Evolutionary conservation across 1,284 basidiomycete species (phyloP).

Genomic region (Puccinia coronata): DNA sequence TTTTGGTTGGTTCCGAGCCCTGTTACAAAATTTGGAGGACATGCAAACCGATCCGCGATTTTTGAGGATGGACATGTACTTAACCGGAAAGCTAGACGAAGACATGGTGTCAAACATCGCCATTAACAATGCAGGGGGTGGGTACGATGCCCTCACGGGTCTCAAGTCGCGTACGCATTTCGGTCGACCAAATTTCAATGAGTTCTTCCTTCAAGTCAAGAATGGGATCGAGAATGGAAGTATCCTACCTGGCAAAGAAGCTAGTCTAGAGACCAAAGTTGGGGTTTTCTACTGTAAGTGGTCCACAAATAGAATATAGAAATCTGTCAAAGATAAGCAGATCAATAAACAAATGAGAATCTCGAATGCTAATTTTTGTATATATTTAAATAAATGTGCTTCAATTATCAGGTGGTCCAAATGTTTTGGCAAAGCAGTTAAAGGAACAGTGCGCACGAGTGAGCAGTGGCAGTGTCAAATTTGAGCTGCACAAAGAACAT

Average conservation of each 20-base stretch:
- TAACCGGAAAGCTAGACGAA: constrained; percentile 79
- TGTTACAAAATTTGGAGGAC: constrained; percentile 79
- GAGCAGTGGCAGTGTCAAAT: constrained; percentile 66
- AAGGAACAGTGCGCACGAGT: constrained; percentile 68
- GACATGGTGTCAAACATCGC: constrained; percentile 88
- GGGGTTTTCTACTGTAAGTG: constrained; percentile 62
- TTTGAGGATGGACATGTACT: constrained; percentile 82
- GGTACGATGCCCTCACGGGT: constrained; percentile 78
- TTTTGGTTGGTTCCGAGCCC: constrained; percentile 86
- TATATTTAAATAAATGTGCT: no score
- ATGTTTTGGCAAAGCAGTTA: constrained; percentile 70
- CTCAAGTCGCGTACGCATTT: constrained; percentile 81
- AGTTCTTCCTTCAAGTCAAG: constrained; percentile 71
- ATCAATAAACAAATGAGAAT: not conserved
- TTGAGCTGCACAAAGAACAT: constrained; percentile 74
- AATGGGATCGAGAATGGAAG: constrained; percentile 73
- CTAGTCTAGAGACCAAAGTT: constrained; percentile 76
- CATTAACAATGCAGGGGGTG: constrained; percentile 66
- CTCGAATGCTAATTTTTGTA: not conserved
- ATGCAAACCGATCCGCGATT: constrained; percentile 76
- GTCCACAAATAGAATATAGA: not conserved
- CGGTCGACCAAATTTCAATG: constrained; percentile 80
- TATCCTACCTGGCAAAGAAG: constrained; percentile 73
- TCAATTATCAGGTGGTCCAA: constrained; percentile 60
- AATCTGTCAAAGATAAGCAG: no score